Percentiles rank a stretch among this genome's conserved stretches.
Conservation (phyloP, 768 basidiomycete genomes). For the Neoboletus subvelutipes region DNA sequence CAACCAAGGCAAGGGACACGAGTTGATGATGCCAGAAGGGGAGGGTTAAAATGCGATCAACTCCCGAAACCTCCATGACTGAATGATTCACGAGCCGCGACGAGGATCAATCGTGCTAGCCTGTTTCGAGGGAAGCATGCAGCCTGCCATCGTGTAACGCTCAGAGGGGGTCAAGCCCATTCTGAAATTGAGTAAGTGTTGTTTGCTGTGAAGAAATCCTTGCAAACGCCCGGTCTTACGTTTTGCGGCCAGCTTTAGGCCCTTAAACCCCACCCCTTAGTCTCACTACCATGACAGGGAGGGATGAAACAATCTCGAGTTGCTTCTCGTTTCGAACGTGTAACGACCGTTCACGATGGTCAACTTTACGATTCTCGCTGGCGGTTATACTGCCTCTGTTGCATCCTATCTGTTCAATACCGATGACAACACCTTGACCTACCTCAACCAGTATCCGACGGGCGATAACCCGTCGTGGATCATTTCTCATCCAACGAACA, state of each 20-base stretch:
- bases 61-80: neutral
- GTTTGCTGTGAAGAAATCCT: neutral
- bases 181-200: neutral
- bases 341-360: conserved; percentile 46
- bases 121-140: neutral
- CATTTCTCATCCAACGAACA: conserved; percentile 52
- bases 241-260: neutral
- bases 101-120: too few relatives aligned
- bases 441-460: conserved; percentile 42
- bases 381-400: conserved; percentile 60
- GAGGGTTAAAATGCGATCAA: neutral
- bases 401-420: conserved; percentile 64
- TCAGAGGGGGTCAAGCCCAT: neutral
- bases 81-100: neutral
- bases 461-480: conserved; percentile 62
- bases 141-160: neutral
- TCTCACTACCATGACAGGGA: neutral
- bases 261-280: neutral
- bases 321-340: neutral
- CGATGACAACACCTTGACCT: conserved; percentile 44
- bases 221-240: too few relatives aligned
- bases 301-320: too few relatives aligned
- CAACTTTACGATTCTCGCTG: conserved; percentile 65
- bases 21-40: neutral
- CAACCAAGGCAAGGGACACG: neutral